Evolutionary conservation across 1,284 basidiomycete genomes (phyloP).

Genomic region (Moesziomyces sp.): DNA sequence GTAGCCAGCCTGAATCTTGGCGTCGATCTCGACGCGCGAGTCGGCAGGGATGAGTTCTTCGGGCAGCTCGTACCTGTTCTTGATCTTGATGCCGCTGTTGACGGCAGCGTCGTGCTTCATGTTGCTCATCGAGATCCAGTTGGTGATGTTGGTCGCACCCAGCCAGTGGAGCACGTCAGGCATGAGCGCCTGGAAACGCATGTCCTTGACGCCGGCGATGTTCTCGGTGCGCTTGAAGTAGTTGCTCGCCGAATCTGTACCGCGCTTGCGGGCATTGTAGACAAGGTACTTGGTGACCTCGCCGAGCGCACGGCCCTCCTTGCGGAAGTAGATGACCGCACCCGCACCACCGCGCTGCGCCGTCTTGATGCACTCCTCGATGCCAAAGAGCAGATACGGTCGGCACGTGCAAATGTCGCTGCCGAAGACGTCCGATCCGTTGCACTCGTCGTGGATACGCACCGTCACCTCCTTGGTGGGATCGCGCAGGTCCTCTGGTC

Average conservation of each 20-base stretch:
- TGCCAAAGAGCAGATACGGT: slow-evolving; percentile 92
- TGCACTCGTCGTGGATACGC: slow-evolving; percentile 92
- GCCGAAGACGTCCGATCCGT: slow-evolving; percentile 86
- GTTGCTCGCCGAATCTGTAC: slow-evolving; percentile 87
- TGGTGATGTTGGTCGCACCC: slow-evolving; percentile 57
- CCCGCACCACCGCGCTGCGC: slow-evolving; percentile 91
- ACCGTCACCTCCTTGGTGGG: slow-evolving; percentile 80
- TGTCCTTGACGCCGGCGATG: slow-evolving; percentile 83
- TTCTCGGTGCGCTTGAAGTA: slow-evolving; percentile 94
- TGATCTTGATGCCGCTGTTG: slow-evolving; percentile 83
- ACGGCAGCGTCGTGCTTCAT: slow-evolving; percentile 90
- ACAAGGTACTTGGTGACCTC: slow-evolving; percentile 74
- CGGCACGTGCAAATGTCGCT: slow-evolving; percentile 88
- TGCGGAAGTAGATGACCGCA: slow-evolving; percentile 91
- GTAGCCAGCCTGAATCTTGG: slow-evolving; percentile 81
- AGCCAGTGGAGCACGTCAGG: slow-evolving; percentile 80
- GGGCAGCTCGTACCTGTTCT: slow-evolving; percentile 69
- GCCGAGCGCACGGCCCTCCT: slow-evolving; percentile 89
- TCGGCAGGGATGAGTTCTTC: slow-evolving; percentile 59
- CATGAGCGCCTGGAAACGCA: slow-evolving; percentile 77
- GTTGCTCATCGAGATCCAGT: slow-evolving; percentile 82
- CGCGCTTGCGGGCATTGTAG: slow-evolving; percentile 96
- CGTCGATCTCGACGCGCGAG: slow-evolving; percentile 56
- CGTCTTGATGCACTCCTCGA: slow-evolving; percentile 87
- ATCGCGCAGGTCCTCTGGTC: slow-evolving; percentile 59